phyloP scores from a whole-genome alignment of 345 rosid species.

The Salix caprea region DNA sequence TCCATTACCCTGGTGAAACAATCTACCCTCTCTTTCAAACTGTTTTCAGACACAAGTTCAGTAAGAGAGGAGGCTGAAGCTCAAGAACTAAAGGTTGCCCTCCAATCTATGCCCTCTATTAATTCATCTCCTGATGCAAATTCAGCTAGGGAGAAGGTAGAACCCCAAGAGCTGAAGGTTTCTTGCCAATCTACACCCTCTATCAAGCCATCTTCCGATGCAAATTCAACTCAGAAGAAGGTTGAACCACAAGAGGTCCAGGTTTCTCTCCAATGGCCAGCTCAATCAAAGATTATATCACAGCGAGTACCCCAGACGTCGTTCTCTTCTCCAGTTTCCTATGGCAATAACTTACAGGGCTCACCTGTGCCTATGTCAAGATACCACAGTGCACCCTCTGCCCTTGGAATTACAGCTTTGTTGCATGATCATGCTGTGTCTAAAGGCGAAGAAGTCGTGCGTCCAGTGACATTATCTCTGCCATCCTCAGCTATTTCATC shows the following conservation, averaged over 20 bases:
- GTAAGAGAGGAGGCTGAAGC: constrained; percentile 3
- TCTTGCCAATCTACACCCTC: constrained; percentile 6
- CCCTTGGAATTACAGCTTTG: constrained; percentile 71
- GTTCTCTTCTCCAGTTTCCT: constrained; percentile 38
- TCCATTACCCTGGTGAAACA: constrained; percentile 18
- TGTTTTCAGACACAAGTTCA: constrained; percentile 8
- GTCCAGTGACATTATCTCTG: constrained; percentile 24
- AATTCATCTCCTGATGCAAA: constrained; percentile 10
- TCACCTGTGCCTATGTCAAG: constrained; percentile 45
- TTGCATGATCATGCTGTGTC: constrained; percentile 59
- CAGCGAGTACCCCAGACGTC: constrained; percentile 42
- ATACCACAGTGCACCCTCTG: constrained; percentile 49
- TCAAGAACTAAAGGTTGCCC: constrained; percentile 1
- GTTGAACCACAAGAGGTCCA: constrained; percentile 32
- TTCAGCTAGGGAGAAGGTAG: constrained; percentile 1
- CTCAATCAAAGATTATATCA: constrained; percentile 55
- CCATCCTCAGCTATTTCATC: constrained; percentile 31
- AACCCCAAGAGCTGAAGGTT: not conserved
- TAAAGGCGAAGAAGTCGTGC: constrained; percentile 37
- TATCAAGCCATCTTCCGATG: constrained; percentile 20
- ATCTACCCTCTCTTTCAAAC: not conserved
- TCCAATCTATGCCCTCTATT: not conserved
- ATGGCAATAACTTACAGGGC: constrained; percentile 38
- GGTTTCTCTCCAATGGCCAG: constrained; percentile 45
- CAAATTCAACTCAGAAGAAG: constrained; percentile 10